Percentiles rank a stretch among this genome's conserved stretches.
phyloP scores from a whole-genome alignment of 495 filamentous ascomycete species.

The Penicillium malachiteum region DNA sequence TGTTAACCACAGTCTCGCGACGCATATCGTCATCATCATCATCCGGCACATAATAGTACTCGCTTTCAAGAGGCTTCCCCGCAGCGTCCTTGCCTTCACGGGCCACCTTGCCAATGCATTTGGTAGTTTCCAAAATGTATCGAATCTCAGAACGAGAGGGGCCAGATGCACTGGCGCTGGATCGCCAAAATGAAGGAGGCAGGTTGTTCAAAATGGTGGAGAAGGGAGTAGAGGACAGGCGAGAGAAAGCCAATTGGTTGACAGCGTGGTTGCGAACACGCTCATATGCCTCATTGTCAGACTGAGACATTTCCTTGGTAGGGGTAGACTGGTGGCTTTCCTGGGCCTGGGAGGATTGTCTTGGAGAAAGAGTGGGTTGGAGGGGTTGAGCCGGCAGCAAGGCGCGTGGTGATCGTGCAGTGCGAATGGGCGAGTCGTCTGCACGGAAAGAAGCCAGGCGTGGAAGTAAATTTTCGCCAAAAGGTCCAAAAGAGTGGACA shows the following conservation, averaged over 20 bases:
- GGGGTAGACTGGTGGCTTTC: conserved; percentile 17
- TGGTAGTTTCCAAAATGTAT: conserved; percentile 64
- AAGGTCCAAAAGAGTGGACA: conserved; percentile 85
- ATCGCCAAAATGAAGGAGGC: conserved; percentile 60
- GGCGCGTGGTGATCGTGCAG: conserved; percentile 32
- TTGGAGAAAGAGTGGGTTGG: conserved; percentile 38
- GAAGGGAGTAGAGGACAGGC: conserved; percentile 87
- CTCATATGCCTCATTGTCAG: conserved; percentile 35
- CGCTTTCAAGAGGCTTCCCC: conserved; percentile 87
- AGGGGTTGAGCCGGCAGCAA: conserved; percentile 35
- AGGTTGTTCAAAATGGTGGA: conserved; percentile 84
- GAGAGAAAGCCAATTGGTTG: conserved; percentile 96
- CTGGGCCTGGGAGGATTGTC: conserved; percentile 28
- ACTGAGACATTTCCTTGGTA: conserved; percentile 29
- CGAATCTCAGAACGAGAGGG: conserved; percentile 63
- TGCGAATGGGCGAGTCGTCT: conserved; percentile 51
- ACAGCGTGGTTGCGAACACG: conserved; percentile 71
- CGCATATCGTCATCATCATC: conserved; percentile 77
- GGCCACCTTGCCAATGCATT: conserved; percentile 81
- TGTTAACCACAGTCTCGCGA: conserved; percentile 78
- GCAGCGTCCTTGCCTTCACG: conserved; percentile 95
- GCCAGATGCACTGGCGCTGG: conserved; percentile 42
- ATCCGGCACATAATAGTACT: conserved; percentile 97
- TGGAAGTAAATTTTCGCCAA: conserved; percentile 75
- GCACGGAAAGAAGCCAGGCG: conserved; percentile 73